A percentile compares a stretch with the other conserved stretches of the same genome.
Conservation (phyloP, 1,139 yeast species). For the Geotrichum fermentans region DNA sequence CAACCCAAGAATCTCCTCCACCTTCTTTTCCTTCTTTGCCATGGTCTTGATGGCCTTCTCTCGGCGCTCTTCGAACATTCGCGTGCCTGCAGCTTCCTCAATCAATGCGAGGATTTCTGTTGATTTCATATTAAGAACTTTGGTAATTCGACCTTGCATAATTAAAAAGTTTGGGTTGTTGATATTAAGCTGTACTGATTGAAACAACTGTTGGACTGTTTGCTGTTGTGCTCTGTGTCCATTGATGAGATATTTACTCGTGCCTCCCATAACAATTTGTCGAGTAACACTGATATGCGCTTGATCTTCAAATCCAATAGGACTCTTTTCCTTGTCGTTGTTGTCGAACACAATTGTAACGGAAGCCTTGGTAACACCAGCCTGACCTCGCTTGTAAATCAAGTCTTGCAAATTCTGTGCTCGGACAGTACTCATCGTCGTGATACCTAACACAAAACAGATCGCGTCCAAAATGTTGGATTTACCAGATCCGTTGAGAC, state of each 20-base stretch:
- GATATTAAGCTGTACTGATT: conserved; percentile 90
- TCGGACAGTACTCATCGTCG: conserved; percentile 88
- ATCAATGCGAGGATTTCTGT: conserved; percentile 81
- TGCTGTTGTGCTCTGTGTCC: conserved; percentile 97
- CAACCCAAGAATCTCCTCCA: conserved; percentile 68
- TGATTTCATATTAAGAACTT: conserved; percentile 94
- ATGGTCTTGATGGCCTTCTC: conserved; percentile 89
- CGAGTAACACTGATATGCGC: conserved; percentile 86
- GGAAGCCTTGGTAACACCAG: conserved; percentile 95
- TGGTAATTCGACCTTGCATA: conserved; percentile 98
- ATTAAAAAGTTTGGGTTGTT: conserved; percentile 95
- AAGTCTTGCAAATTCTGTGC: conserved; percentile 91
- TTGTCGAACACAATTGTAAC: conserved; percentile 95
- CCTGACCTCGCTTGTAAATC: conserved; percentile 94
- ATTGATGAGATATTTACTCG: conserved; percentile 85
- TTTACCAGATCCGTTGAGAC: conserved; percentile 95
- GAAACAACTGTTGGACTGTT: conserved; percentile 83
- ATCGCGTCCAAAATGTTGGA: conserved; percentile 94
- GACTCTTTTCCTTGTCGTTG: conserved; percentile 65
- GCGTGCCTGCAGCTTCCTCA: conserved; percentile 98
- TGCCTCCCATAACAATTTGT: conserved; percentile 86
- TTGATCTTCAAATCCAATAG: conserved; percentile 80
- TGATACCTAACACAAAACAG: conserved; percentile 95
- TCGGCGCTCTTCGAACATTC: conserved; percentile 89
- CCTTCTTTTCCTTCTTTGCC: conserved; percentile 82